A percentile compares a stretch with the other conserved stretches of the same genome.
phyloP scores from a whole-genome alignment of 352 stramenopile species.

The Phytophthora sansomeana region DNA sequence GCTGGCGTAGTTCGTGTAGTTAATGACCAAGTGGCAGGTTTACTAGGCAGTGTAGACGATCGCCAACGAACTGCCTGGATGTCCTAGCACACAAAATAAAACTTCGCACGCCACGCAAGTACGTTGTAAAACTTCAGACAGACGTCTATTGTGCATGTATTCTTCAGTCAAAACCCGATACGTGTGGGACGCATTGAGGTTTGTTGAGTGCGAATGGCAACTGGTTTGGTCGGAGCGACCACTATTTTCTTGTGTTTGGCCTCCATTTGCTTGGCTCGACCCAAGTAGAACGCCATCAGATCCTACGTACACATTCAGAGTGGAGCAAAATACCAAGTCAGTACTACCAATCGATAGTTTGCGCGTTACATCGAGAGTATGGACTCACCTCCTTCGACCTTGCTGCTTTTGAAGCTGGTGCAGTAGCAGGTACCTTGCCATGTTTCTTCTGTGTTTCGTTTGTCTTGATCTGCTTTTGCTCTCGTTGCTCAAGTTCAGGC shows the following conservation, averaged over 20 bases:
- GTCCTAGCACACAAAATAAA: constrained; percentile 20
- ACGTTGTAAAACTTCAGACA: background rate
- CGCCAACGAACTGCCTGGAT: constrained; percentile 61
- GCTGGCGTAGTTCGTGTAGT: constrained; percentile 50
- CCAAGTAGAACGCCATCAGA: constrained; percentile 65
- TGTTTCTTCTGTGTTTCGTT: background rate
- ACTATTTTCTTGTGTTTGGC: constrained; percentile 51
- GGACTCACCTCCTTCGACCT: constrained; percentile 43
- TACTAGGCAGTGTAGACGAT: constrained; percentile 29
- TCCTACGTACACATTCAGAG: constrained; percentile 35
- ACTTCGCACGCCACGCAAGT: background rate
- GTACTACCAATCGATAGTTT: background rate
- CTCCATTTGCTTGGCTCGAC: constrained; percentile 58
- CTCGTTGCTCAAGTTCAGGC: constrained; percentile 5
- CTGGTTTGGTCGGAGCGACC: constrained; percentile 15
- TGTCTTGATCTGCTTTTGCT: background rate
- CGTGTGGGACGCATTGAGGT: constrained; percentile 3
- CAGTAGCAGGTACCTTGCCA: background rate
- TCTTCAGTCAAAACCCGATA: constrained; percentile 15
- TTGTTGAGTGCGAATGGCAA: constrained; percentile 37
- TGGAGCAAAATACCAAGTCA: background rate
- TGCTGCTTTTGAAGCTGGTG: constrained; percentile 26
- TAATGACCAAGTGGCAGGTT: constrained; percentile 27
- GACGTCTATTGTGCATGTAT: constrained; percentile 5
- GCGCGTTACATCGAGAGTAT: background rate